Base-by-base conservation (phyloP, 2,329 filamentous ascomycete genomes). In the Microsporum ferrugineum region DNA sequence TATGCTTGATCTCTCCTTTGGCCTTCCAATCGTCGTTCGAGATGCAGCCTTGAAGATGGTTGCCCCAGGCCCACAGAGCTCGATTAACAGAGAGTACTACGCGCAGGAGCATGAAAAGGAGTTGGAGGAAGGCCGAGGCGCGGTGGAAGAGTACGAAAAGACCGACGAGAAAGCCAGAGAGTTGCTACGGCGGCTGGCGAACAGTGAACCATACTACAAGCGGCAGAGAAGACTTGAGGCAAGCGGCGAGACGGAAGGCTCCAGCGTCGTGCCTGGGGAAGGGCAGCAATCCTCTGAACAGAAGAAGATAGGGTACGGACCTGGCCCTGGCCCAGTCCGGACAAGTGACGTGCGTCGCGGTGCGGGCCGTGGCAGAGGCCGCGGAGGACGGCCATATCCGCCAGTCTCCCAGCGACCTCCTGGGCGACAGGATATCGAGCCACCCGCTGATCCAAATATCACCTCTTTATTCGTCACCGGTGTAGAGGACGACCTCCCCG, bases 31-130 rank as follows among this genome's bases (percentile, higher is more conserved):
- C 70, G 88, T 91, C 12, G 89, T 99, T 62, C 86, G 94, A 71
- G 94, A 99, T 79, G 94, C 94, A 2, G 94, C 95, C 3, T 80
- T 99, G 65, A 97, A 97, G 79, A 96, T 99, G 88, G 89, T 97
- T 47, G 91, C 92, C 0, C 91, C 94, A 0, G 94, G 94, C 0
- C 94, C 94, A 0, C 84, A 90, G 65, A 95, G 89, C 72, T 88
- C 89, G 60, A 89, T 99, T 74, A 99, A 99, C 77, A 81, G 94
- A 67, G 91, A 99, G 76, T 99, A 94, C 76, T 99, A 95, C 74
- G 94, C 94, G 12, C 94, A 99, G 72, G 94, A 97, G 71, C 91
- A 97, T 74, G 92, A 97, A 77, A 88, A 87, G 70, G 90, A 95
- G 63, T 91, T 99, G 57, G 91, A 97, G 70, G 91, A 97, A 67